phyloP scores from a whole-genome alignment of 164 flowering plant species.

The Cinnamomum chago region DNA sequence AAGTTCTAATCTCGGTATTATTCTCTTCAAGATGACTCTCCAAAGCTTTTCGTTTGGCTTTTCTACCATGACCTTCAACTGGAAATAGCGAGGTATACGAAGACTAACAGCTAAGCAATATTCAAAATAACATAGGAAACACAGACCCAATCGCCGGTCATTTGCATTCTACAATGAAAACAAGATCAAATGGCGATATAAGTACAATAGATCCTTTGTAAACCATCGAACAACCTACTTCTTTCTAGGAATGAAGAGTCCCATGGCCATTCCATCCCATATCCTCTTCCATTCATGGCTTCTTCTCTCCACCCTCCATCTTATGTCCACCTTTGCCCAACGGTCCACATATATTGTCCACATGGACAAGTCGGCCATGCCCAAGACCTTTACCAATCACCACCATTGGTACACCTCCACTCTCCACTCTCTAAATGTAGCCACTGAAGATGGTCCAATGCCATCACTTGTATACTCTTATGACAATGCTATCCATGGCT shows the following conservation, averaged over 20 bases:
- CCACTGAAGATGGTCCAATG: neutral
- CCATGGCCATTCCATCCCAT: conserved; percentile 5
- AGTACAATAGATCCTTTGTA: neutral
- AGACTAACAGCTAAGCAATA: no score
- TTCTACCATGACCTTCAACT: no score
- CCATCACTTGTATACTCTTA: conserved; percentile 32
- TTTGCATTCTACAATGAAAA: no score
- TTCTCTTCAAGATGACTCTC: no score
- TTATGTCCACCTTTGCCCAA: conserved; percentile 2
- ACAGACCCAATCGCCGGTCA: no score
- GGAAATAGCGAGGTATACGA: no score
- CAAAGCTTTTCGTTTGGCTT: no score
- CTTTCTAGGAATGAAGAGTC: neutral
- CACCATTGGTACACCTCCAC: conserved; percentile 38
- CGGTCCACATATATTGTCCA: conserved; percentile 43
- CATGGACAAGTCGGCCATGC: conserved; percentile 58
- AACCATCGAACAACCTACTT: no score
- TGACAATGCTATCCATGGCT: conserved; percentile 43
- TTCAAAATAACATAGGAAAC: no score
- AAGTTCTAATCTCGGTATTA: no score
- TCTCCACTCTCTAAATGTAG: conserved; percentile 24
- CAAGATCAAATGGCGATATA: no score
- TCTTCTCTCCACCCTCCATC: conserved; percentile 1
- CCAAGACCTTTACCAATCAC: conserved; percentile 32
- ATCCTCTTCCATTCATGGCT: conserved; percentile 16